Evolutionary conservation across 2,329 filamentous ascomycete genomes (phyloP).

Genomic region (Neophaeococcomyces aloes): DNA sequence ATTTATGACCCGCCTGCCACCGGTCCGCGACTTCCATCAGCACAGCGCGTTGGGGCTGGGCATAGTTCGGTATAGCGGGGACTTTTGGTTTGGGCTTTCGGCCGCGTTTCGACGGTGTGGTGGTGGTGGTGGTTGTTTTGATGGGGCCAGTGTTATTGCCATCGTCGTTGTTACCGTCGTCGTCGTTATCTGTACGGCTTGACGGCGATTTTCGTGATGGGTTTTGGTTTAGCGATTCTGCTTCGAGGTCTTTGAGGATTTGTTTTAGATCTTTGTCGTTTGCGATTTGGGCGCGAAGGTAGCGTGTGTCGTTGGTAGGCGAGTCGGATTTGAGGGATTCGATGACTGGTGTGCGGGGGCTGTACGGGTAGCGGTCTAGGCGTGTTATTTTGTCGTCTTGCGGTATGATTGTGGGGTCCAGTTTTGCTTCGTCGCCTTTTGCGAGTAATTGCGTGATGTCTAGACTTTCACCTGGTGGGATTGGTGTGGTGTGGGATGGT

Average conservation of each 20-base stretch:
- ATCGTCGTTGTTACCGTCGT: conserved; percentile 1
- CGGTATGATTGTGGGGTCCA: conserved; percentile 57
- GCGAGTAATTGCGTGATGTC: conserved; percentile 70
- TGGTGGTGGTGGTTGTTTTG: no score
- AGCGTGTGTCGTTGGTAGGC: conserved; percentile 42
- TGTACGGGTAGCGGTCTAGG: conserved; percentile 56
- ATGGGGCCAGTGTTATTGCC: no score
- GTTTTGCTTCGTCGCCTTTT: conserved; percentile 56
- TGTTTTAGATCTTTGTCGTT: conserved; percentile 63
- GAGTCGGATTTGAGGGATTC: conserved; percentile 46
- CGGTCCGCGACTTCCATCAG: conserved; percentile 33
- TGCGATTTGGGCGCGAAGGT: conserved; percentile 77
- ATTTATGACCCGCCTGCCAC: conserved; percentile 17
- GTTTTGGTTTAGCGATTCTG: conserved; percentile 22
- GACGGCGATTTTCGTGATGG: conserved; percentile 1
- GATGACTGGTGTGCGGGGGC: conserved; percentile 68
- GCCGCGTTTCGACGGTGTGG: conserved; percentile 14
- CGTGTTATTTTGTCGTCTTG: conserved; percentile 41
- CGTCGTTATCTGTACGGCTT: background rate
- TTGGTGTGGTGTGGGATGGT: conserved; percentile 67
- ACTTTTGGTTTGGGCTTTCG: conserved; percentile 23
- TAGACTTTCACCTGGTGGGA: conserved; percentile 74
- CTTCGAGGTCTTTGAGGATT: conserved; percentile 54
- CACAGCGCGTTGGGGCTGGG: conserved; percentile 34
- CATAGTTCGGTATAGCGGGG: conserved; percentile 26